phyloP scores from a whole-genome alignment of 1,139 yeast species.

The Hemisphaericaspora xylanilytica region DNA sequence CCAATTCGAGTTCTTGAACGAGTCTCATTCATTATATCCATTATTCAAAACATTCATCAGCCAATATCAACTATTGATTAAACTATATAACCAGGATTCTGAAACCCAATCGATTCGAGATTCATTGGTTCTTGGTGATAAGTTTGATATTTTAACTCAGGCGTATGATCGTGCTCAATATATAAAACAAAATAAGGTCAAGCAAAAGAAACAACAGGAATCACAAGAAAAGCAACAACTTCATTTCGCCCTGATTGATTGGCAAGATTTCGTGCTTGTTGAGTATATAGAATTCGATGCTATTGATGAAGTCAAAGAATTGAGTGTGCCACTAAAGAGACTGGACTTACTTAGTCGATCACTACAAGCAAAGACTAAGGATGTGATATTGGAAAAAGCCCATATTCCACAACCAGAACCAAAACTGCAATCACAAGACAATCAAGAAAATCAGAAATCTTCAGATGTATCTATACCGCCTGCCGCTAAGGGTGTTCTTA shows the following conservation, averaged over 20 bases:
- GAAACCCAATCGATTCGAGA: constrained; percentile 2
- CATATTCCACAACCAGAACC: constrained; percentile 6
- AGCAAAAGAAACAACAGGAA: constrained; percentile 30
- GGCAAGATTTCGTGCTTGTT: constrained; percentile 79
- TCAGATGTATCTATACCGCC: too few species aligned
- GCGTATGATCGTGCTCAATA: constrained; percentile 62
- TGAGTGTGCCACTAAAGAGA: constrained; percentile 60
- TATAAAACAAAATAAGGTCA: constrained; percentile 34
- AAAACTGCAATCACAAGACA: too few species aligned
- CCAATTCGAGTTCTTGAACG: constrained; percentile 68
- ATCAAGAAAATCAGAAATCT: too few species aligned
- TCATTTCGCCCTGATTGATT: constrained; percentile 75
- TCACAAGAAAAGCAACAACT: constrained; percentile 34
- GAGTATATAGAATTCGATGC: constrained; percentile 68
- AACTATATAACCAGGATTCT: constrained; percentile 12
- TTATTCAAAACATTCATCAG: constrained; percentile 50
- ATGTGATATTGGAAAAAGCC: constrained; percentile 15
- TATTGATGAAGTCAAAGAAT: constrained; percentile 59
- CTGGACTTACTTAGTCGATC: constrained; percentile 63
- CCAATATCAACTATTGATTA: constrained; percentile 53
- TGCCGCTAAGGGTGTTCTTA: constrained; percentile 15
- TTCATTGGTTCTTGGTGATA: constrained; percentile 2
- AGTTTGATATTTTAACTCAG: constrained; percentile 38
- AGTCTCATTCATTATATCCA: constrained; percentile 58
- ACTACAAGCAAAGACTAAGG: constrained; percentile 39